These are phyloP conservation scores for Syncephalastrum contaminatum DNA, from an alignment of 371 early-diverging fungal species.

Conservation along the genomic window DNA sequence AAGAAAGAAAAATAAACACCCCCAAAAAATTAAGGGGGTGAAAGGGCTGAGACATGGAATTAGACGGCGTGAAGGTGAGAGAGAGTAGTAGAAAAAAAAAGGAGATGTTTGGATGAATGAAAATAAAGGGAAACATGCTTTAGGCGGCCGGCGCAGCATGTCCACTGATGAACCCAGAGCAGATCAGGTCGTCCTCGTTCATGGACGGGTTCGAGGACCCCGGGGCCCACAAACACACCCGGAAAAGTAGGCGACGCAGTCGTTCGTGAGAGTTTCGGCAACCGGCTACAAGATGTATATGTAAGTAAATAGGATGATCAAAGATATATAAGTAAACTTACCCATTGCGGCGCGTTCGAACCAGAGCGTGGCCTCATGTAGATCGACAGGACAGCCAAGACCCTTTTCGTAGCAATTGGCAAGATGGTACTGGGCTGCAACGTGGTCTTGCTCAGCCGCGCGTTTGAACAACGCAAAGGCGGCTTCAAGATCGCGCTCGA, in stretches of 20 bases:
- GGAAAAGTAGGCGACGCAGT: constrained; percentile 45
- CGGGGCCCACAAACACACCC: constrained; percentile 36
- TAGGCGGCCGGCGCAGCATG: constrained; percentile 57
- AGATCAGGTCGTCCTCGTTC: constrained; percentile 35
- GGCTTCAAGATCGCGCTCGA: constrained; percentile 45
- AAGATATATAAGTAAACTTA: constrained; percentile 11
- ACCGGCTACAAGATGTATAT: constrained; percentile 32
- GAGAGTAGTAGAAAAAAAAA: neutral
- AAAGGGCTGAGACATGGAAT: too few species aligned
- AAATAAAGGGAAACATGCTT: constrained; percentile 2
- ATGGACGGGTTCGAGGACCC: constrained; percentile 26
- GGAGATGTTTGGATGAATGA: neutral
- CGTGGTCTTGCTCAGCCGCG: constrained; percentile 65
- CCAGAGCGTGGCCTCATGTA: constrained; percentile 62
- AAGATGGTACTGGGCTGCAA: constrained; percentile 60
- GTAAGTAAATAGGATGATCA: constrained; percentile 1
- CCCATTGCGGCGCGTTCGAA: constrained; percentile 66
- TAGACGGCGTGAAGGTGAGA: too few species aligned
- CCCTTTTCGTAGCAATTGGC: constrained; percentile 73
- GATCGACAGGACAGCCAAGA: constrained; percentile 57
- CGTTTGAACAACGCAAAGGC: constrained; percentile 58
- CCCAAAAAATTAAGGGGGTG: too few species aligned
- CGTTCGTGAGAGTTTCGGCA: constrained; percentile 59
- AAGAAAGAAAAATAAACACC: too few species aligned
- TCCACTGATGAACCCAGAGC: constrained; percentile 40